These are phyloP conservation scores for Chaetomium globosum DNA, from an alignment of 2,329 filamentous ascomycete genomes.

Conservation along the genomic window DNA sequence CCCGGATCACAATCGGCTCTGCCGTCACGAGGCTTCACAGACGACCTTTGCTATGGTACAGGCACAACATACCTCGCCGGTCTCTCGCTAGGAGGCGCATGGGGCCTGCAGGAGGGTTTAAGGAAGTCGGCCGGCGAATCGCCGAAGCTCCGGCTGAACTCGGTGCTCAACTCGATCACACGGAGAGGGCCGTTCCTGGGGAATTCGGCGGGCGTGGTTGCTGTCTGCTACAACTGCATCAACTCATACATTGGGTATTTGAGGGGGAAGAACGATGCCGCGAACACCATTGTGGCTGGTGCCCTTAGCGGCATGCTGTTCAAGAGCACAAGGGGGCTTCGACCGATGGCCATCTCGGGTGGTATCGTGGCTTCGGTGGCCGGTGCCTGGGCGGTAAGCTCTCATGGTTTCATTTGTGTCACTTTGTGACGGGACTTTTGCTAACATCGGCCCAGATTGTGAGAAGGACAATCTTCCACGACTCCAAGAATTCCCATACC, in stretches of 20 bases:
- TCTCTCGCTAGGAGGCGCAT: slow-evolving; percentile 80
- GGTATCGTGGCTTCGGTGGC: slow-evolving; percentile 85
- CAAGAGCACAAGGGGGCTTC: slow-evolving; percentile 88
- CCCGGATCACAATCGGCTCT: slow-evolving; percentile 85
- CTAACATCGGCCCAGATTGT: slow-evolving; percentile 37
- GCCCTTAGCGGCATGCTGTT: slow-evolving; percentile 90
- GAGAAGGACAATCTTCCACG: slow-evolving; percentile 49
- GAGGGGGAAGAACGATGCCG: slow-evolving; percentile 83
- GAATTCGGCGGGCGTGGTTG: slow-evolving; percentile 93
- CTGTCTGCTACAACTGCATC: slow-evolving; percentile 92
- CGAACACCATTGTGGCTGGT: slow-evolving; percentile 85
- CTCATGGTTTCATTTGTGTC: not conserved
- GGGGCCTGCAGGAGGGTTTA: slow-evolving; percentile 90
- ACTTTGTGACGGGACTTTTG: slow-evolving; percentile 15
- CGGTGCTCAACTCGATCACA: slow-evolving; percentile 91
- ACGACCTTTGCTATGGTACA: slow-evolving; percentile 97
- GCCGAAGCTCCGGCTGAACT: slow-evolving; percentile 90
- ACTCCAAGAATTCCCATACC: slow-evolving; percentile 41
- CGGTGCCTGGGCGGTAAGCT: slow-evolving; percentile 85
- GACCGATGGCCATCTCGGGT: slow-evolving; percentile 93
- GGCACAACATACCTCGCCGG: slow-evolving; percentile 92
- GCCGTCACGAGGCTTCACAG: slow-evolving; percentile 94
- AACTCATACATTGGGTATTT: slow-evolving; percentile 81
- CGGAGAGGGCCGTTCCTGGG: slow-evolving; percentile 91
- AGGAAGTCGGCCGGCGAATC: slow-evolving; percentile 74